A percentile compares a stretch with the other conserved stretches of the same genome.
Evolutionary conservation across 805 yeast species (phyloP).

Genomic region (Brettanomyces sp.): DNA sequence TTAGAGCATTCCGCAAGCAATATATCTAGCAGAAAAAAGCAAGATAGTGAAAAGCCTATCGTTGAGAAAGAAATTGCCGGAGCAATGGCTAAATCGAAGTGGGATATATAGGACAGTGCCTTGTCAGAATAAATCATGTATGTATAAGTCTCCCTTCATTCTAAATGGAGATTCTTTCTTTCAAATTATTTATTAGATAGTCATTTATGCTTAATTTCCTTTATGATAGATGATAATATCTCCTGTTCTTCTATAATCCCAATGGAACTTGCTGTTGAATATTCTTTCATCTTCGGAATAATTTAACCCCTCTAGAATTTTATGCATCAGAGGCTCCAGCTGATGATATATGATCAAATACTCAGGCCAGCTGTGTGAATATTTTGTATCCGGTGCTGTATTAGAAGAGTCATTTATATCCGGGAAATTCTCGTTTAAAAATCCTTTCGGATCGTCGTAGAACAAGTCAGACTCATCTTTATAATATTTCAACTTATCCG

Average conservation of each 20-base stretch:
- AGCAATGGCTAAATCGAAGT: not conserved
- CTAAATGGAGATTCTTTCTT: not conserved
- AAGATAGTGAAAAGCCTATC: not conserved
- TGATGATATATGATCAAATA: slow-evolving; percentile 67
- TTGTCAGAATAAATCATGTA: no score
- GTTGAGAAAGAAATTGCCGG: not conserved
- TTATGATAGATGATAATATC: slow-evolving; percentile 55
- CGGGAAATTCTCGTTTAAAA: slow-evolving; percentile 47
- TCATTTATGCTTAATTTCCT: not conserved
- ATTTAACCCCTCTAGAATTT: slow-evolving; percentile 25
- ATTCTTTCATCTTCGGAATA: slow-evolving; percentile 44
- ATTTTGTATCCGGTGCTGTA: slow-evolving; percentile 7
- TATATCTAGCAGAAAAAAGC: not conserved
- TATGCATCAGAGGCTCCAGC: slow-evolving; percentile 37
- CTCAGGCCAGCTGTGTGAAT: slow-evolving; percentile 54
- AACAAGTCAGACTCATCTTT: slow-evolving; percentile 83
- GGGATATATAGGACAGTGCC: not conserved
- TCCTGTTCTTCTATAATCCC: slow-evolving; percentile 77
- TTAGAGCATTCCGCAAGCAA: not conserved
- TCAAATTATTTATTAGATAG: not conserved
- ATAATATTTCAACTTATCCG: slow-evolving; percentile 35
- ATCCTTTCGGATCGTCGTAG: slow-evolving; percentile 56
- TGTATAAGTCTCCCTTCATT: not conserved
- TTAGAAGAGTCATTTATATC: slow-evolving; percentile 4
- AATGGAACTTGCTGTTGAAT: slow-evolving; percentile 76